Percentiles rank a stretch among this genome's conserved stretches.
Evolutionary conservation across 345 rosid species (phyloP).

Genomic region (Brassica nigra): DNA sequence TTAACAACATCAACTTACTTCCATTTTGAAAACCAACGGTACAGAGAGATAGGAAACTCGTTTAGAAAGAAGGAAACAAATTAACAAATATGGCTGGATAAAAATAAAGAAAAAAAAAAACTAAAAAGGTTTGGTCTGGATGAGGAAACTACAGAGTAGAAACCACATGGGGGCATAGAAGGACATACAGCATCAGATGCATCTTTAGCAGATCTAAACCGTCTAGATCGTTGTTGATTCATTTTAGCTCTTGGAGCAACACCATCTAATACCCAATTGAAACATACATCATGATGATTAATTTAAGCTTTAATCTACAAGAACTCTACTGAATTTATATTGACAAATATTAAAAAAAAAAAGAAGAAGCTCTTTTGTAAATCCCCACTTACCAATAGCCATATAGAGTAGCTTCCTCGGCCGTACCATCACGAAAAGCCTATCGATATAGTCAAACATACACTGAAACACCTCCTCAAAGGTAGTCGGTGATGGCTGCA

Average conservation of each 20-base stretch:
- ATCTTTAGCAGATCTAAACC: conserved; percentile 97
- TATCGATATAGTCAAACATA: conserved; percentile 93
- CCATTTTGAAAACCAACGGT: not conserved
- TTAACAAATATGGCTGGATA: not conserved
- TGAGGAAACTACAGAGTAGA: conserved; percentile 39
- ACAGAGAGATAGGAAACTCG: not conserved
- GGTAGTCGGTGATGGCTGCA: conserved; percentile 84
- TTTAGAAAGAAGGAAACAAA: not conserved
- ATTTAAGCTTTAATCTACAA: conserved; percentile 6
- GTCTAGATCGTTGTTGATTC: conserved; percentile 96
- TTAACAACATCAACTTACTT: conserved; percentile 11
- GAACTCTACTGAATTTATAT: not conserved
- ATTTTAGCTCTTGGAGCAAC: conserved; percentile 98
- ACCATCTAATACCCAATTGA: conserved; percentile 63
- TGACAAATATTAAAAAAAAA: not conserved
- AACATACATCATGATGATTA: conserved; percentile 25
- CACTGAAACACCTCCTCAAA: conserved; percentile 86
- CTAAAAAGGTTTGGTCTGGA: conserved; percentile 16
- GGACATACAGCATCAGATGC: conserved; percentile 78
- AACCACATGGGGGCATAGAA: conserved; percentile 36
- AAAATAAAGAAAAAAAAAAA: not conserved
- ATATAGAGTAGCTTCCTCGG: conserved; percentile 83
- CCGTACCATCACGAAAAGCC: conserved; percentile 94
- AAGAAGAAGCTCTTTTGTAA: no score
- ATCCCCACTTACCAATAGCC: conserved; percentile 79